Evolutionary conservation across 257 asterid genomes (phyloP), one percentile per base, ranked within the genome.

Genomic region (Linderniella brevidens): DNA sequence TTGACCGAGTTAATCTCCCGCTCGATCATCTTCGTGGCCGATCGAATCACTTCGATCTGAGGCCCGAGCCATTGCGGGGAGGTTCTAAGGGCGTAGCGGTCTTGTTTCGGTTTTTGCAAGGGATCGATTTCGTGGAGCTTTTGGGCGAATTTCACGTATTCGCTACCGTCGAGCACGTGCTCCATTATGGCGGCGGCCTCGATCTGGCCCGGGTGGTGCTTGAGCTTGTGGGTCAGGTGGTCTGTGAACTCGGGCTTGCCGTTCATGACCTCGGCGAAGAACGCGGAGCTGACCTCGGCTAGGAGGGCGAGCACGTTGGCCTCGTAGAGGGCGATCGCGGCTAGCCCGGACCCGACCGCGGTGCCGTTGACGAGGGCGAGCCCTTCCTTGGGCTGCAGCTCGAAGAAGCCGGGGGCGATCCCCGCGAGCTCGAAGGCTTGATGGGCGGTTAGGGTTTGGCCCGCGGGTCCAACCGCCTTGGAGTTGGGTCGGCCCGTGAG

Each of bases 41-140:
- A 56, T 54, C 75, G 65, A 14, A 69, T 69, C 15, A 69, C 75
- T 12, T 69, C 75, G 32, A 69, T 53, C 48, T 59, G 67, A 25
- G 74, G 74, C 41, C 74, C 74, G 11, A 68, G 70, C 74, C 74
- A 68, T 8, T 61, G 75, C 0, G 75, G 75, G 0, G 75, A 69
- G 0, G 75, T 69, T 0, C 75, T 68, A 0, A 69, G 75, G 8
- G 75, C 75, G 35, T 69, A 69, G 0, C 71, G 17, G 32, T 69
- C 75, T 32, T 69, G 75, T 44, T 68, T 68, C 3, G 74, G 74
- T 61, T 68, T 68, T 5, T 56, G 74, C 37, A 68, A 4, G 0
- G 74, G 71, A 12, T 69, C 75, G 52, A 47, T 53, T 18, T 57
- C 60, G 8, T 68, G 75, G 0, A 50, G 0, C 57, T 50, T 64